Percentiles rank a stretch among this genome's conserved stretches.
Conservation (phyloP, 1,284 basidiomycete species). For the Moniliophthora roreri region DNA sequence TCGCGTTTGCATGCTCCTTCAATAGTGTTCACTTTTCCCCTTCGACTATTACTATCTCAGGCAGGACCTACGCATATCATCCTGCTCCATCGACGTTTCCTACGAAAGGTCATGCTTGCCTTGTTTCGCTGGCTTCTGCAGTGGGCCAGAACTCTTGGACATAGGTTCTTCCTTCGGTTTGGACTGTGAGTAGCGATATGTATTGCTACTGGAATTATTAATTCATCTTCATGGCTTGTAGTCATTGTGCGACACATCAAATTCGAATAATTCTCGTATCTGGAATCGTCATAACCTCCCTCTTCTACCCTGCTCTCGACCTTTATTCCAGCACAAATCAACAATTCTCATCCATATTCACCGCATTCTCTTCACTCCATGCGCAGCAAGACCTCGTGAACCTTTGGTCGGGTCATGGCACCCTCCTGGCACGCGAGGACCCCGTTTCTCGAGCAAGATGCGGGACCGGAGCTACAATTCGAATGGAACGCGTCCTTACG, state of each 20-base stretch:
- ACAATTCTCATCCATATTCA: conserved; percentile 63
- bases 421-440: conserved; percentile 65
- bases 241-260: conserved; percentile 87
- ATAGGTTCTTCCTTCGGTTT: conserved; percentile 65
- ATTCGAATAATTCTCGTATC: conserved; percentile 93
- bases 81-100: neutral
- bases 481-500: conserved; percentile 77
- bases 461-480: conserved; percentile 68
- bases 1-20: neutral
- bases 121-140: conserved; percentile 34
- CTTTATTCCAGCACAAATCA: conserved; percentile 76
- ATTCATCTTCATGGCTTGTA: conserved; percentile 27
- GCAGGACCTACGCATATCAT: conserved; percentile 1
- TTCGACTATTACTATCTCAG: neutral
- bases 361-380: conserved; percentile 56
- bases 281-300: conserved; percentile 91
- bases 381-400: conserved; percentile 64
- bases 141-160: conserved; percentile 38
- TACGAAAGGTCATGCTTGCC: conserved; percentile 5
- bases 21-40: neutral
- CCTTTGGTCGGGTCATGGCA: conserved; percentile 64
- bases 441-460: conserved; percentile 73
- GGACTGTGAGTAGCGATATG: conserved; percentile 59
- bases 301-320: conserved; percentile 91
- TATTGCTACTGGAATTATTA: conserved; percentile 9